Evolutionary conservation across 176 grass and related monocot species (phyloP), one percentile per base, ranked within the genome.

Genomic region (Tuctoria greenei): DNA sequence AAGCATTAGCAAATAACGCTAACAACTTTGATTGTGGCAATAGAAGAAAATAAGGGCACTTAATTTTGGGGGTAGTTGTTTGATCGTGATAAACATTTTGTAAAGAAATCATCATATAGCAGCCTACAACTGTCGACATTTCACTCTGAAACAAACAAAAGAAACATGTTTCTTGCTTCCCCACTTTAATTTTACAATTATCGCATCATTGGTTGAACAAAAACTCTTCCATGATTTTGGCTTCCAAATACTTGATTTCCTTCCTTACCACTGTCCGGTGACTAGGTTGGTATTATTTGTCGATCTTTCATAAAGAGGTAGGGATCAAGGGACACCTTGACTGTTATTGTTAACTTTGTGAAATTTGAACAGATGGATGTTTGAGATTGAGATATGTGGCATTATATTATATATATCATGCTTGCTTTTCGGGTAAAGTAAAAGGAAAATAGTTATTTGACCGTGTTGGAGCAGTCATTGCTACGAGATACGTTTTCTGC

Each of bases 31-130:
- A 83, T 69, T 58, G 42, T 0, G 26, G 63, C 81, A 56, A 7
- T 88, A 39, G 4, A 74, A 50, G 52, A 55, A 76, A 46, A 63
- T 78, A 55, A 45, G 62, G 62, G 17, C 18, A 11, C 38, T 55
- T 64, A 54, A 68, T 57, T 25, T 57, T 2, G n/a, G 63, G 81
- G 75, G 70, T 75, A 79, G 80, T 52, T 68, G 52, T 83, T 40
- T 86, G 57, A 49, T 76, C 17, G 35, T 69, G 20, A 73, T 60
- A 39, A 63, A 71, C 55, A 44, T 35, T 86, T 56, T 43, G 64
- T 20, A 63, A 81, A 69, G 20, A 28, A 71, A 65, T 44, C 41
- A 37, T 46, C 70, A 67, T 38, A 37, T 57, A 51, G 21, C 9
- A 41, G 27, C 34, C 36, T 71, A 47, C 14, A 71, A 71, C 36